These are phyloP conservation scores for Trichoderma cornu-damae DNA, from an alignment of 2,329 filamentous ascomycete genomes.

Conservation along the genomic window DNA sequence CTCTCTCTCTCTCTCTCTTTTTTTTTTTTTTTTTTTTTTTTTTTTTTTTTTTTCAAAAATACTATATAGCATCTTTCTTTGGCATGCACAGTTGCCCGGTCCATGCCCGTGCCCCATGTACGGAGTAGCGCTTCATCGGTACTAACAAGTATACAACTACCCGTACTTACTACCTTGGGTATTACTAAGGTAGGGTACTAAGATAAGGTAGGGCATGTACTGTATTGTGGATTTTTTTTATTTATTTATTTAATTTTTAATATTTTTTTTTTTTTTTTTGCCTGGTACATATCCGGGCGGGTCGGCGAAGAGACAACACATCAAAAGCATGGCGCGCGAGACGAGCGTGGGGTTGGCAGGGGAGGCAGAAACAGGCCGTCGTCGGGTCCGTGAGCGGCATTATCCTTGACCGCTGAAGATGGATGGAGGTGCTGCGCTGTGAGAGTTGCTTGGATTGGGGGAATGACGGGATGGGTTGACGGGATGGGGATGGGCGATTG, in stretches of 20 bases:
- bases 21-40: neutral
- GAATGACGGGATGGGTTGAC: neutral
- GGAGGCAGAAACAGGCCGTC: neutral
- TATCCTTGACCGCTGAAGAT: conserved; percentile 14
- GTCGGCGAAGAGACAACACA: conserved; percentile 18
- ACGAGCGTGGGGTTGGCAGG: conserved; percentile 14
- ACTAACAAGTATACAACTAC: neutral
- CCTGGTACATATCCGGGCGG: conserved; percentile 9
- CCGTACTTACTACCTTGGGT: neutral
- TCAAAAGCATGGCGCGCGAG: conserved; percentile 10
- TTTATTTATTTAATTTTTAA: no score
- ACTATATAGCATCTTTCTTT: no score
- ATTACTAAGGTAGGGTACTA: no score
- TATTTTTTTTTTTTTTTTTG: no score
- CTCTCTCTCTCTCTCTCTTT: no score
- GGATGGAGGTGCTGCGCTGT: neutral
- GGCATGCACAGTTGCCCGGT: neutral
- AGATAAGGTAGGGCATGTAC: no score
- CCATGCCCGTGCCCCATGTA: neutral
- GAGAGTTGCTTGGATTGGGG: neutral
- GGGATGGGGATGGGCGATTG: neutral
- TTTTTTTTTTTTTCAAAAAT: neutral
- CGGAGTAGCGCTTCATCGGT: no score
- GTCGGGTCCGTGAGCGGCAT: conserved; percentile 2
- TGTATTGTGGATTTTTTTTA: no score